These are phyloP conservation scores for Cercophora sp. DNA, from an alignment of 495 filamentous ascomycete species.

Conservation along the genomic window DNA sequence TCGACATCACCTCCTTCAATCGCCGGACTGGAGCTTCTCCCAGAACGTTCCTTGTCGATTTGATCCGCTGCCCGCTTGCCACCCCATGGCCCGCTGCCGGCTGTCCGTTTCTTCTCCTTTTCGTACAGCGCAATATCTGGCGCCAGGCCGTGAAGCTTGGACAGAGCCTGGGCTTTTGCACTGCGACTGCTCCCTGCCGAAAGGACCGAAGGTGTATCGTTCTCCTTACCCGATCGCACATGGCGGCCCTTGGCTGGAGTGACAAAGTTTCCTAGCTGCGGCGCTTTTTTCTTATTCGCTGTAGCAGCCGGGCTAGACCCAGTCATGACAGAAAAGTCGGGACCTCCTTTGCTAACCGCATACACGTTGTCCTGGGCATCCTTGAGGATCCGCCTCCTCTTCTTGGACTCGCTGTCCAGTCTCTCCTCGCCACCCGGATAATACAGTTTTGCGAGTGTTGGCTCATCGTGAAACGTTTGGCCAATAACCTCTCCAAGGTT, in stretches of 20 bases:
- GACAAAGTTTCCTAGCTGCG: constrained; percentile 23
- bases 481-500: constrained; percentile 92
- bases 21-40: constrained; percentile 30
- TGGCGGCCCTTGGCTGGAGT: constrained; percentile 43
- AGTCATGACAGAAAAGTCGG: constrained; percentile 27
- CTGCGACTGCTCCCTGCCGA: constrained; percentile 75
- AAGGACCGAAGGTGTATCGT: constrained; percentile 66
- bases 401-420: constrained; percentile 28
- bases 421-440: constrained; percentile 38
- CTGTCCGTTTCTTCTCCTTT: constrained; percentile 76
- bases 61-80: constrained; percentile 61
- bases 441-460: constrained; percentile 29
- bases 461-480: constrained; percentile 58
- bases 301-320: constrained; percentile 19
- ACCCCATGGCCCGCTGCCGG: constrained; percentile 73
- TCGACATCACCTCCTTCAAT: constrained; percentile 43
- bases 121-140: constrained; percentile 85
- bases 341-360: constrained; percentile 15
- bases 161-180: constrained; percentile 78
- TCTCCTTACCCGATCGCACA: constrained; percentile 65
- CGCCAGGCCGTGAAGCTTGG: constrained; percentile 69
- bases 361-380: constrained; percentile 37
- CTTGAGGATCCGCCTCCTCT: constrained; percentile 39
- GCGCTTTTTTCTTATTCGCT: constrained; percentile 3
- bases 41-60: constrained; percentile 47